Percentiles rank a stretch among this genome's conserved stretches.
phyloP scores from a whole-genome alignment of 345 rosid species.

The Microcos paniculata region DNA sequence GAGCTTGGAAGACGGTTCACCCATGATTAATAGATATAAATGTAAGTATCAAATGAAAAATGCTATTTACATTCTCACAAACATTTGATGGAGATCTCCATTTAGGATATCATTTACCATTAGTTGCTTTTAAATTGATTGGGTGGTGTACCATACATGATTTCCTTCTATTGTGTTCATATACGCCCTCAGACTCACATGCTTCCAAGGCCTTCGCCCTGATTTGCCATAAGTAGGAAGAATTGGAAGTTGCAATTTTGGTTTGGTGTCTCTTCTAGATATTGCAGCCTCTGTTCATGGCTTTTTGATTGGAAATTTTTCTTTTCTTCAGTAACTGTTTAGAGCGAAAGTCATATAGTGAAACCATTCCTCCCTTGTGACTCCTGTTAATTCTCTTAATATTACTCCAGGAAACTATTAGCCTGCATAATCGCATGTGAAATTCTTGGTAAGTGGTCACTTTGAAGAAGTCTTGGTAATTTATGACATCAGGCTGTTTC shows the following conservation, averaged over 20 bases:
- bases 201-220: background rate
- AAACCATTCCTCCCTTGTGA: background rate
- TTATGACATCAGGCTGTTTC: background rate
- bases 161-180: background rate
- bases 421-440: background rate
- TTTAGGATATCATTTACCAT: background rate
- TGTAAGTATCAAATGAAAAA: constrained; percentile 9
- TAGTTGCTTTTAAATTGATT: constrained; percentile 3
- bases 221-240: background rate
- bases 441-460: background rate
- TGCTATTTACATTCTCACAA: background rate
- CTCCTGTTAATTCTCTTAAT: background rate
- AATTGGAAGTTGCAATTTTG: background rate
- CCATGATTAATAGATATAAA: constrained; percentile 30
- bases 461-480: background rate
- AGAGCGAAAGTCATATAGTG: background rate
- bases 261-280: background rate
- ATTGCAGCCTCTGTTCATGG: background rate
- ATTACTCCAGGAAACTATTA: background rate
- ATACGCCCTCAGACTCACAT: background rate
- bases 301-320: background rate
- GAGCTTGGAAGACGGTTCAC: constrained; percentile 51
- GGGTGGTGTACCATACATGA: background rate
- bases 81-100: background rate
- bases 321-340: background rate